Conservation (phyloP, 2,329 filamentous ascomycete species). For the Plectosphaerella sp. region DNA sequence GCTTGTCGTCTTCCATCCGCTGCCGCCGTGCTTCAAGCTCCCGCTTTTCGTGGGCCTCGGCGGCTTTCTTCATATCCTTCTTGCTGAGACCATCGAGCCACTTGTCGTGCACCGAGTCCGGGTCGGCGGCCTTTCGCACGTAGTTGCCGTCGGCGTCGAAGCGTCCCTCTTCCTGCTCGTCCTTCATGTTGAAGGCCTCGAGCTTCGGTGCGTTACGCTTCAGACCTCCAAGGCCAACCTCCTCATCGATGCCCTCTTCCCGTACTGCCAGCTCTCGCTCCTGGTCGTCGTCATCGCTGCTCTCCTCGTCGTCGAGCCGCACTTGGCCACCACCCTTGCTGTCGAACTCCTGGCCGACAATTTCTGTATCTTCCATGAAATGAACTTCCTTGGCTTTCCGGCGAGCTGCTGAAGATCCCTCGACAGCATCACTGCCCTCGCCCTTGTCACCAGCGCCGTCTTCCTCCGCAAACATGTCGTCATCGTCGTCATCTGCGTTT, state of each 20-base stretch:
- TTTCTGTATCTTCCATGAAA: conserved; percentile 57
- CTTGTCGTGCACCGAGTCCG: conserved; percentile 83
- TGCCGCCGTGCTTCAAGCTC: conserved; percentile 71
- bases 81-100: conserved; percentile 93
- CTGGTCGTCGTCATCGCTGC: conserved; percentile 56
- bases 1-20: conserved; percentile 68
- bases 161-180: conserved; percentile 85
- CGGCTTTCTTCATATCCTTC: conserved; percentile 86
- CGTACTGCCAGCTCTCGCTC: conserved; percentile 70
- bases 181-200: conserved; percentile 91
- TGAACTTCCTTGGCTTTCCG: conserved; percentile 61
- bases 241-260: conserved; percentile 77
- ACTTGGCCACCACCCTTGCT: conserved; percentile 75
- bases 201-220: conserved; percentile 92
- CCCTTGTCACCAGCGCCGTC: conserved; percentile 43
- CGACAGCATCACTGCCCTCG: conserved; percentile 17
- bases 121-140: conserved; percentile 82
- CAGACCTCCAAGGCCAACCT: conserved; percentile 83
- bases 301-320: conserved; percentile 51
- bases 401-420: conserved; percentile 23
- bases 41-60: conserved; percentile 79
- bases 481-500: conserved; percentile 43
- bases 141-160: conserved; percentile 93
- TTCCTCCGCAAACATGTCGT: conserved; percentile 80
- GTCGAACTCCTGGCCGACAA: conserved; percentile 71